Evolutionary conservation across 805 yeast species (phyloP), one percentile per base, ranked within the genome.

Genomic region (Metschnikowia borealis): DNA sequence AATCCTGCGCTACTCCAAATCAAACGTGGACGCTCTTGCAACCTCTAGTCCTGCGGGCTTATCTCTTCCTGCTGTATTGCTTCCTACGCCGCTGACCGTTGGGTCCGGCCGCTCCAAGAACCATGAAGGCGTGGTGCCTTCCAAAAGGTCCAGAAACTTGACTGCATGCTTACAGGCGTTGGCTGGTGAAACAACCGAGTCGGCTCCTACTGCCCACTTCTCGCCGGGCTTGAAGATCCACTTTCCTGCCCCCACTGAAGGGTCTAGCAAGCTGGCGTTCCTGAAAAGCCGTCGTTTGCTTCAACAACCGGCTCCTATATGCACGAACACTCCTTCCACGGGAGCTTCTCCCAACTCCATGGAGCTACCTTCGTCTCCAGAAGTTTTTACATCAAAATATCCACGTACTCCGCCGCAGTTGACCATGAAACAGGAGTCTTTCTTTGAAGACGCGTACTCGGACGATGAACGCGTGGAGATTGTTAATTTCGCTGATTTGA

Each of bases 81-180:
- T 54, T 3, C 59, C 61, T 13, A 57, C 59, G 11, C 61, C 59
- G 11, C 56, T 51, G 57, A 57, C 60, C 4, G 52, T 50, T 5
- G 58, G 57, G 14, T 34, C 61, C 3, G 56, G 58, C n/a, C 45
- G 56, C 7, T 21, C 31, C 17, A 51, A 46, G 46, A 41, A 38
- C 37, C 45, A 44, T 15, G 38, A 33, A 2, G 39, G 38, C 3
- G 17, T n/a, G 37, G n/a, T 36, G 21, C 38, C 33, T 14, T 29
- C 33, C 5, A 36, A 44, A 3, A 43, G 20, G 20, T 43, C 52
- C 38, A 20, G 33, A n/a, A 43, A 15, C n/a, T 34, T 43, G 36
- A 34, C 46, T 21, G 46, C 46, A 10, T 43, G 32, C 18, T 23
- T 36, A 21, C 51, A 49, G 46, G 44, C 44, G 8, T 32, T 37